Conservation (phyloP, 257 asterid species). For the Jacaranda mimosifolia region DNA sequence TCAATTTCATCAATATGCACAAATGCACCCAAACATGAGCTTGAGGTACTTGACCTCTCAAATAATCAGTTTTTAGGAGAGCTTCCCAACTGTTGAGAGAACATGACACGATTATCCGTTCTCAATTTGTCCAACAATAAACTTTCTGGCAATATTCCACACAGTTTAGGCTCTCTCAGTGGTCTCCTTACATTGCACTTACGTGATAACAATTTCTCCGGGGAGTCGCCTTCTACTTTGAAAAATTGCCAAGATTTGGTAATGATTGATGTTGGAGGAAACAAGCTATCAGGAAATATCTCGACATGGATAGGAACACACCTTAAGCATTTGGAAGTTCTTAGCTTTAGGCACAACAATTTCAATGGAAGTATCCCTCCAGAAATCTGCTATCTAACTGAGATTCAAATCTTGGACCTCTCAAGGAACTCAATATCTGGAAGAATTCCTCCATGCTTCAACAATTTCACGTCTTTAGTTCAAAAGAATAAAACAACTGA, state of each 20-base stretch:
- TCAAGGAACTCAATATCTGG: conserved; percentile 30
- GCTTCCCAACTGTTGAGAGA: conserved; percentile 41
- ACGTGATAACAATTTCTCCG: conserved; percentile 28
- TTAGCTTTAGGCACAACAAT: conserved; percentile 18
- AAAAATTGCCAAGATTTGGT: neutral
- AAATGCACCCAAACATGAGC: accelerated
- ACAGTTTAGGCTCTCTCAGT: neutral
- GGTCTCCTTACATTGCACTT: neutral
- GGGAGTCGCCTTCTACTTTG: conserved; percentile 30
- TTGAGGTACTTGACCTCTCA: conserved; percentile 26
- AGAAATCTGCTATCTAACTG: conserved; percentile 13
- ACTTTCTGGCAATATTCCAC: conserved; percentile 38
- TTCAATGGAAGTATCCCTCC: conserved; percentile 32
- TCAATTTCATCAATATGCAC: conserved; percentile 33
- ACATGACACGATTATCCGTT: neutral
- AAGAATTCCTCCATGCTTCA: conserved; percentile 35
- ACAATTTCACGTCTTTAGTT: conserved; percentile 33
- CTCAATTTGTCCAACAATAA: conserved; percentile 38
- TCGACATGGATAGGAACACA: conserved; percentile 29
- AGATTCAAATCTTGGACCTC: conserved; percentile 44
- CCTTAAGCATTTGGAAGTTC: neutral
- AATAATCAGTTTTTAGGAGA: conserved; percentile 28
- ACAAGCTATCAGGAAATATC: conserved; percentile 31
- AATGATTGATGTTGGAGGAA: conserved; percentile 30
- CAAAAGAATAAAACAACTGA: neutral